Base-by-base conservation (phyloP, 441 rosid species). In the Dalechampia spathulata region DNA sequence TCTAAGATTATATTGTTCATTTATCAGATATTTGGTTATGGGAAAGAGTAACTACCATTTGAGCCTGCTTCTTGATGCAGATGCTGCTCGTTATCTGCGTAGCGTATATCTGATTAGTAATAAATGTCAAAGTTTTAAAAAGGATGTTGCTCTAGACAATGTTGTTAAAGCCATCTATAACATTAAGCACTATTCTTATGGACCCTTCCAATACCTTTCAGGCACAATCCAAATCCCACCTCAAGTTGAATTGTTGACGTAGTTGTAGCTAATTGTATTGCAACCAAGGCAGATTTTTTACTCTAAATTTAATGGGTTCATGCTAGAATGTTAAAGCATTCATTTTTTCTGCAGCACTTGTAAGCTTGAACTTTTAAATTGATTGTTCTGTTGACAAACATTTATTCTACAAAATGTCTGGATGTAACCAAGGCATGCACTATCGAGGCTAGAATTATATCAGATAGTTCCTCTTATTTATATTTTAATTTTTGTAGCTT, bases 1-100 rank as follows among this genome's bases (percentile, higher is more conserved):
- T 52, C 57, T 43, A 40, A 26, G 51, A 27, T 58, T 38, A 4
- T 46, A 5, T 39, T 34, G 26, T 17, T 27, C 40, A 42, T 47
- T 57, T 0, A 22, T 57, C 28, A 46, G 32, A 13, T n/a, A 14
- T 13, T 4, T 57, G 12, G 40, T 28, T 43, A 8, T 47, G 25
- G 20, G 14, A 21, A n/a, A n/a, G n/a, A n/a, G n/a, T n/a, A n/a
- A 9, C 3, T 34, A 30, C 9, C 52, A 42, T 17, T 49, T 28
- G 59, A 52, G 6, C 3, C 27, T 23, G 9, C 41, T 32, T n/a
- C n/a, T n/a, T n/a, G 12, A 8, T 25, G 36, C 15, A 42, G 45
- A 21, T 22, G 34, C 6, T 14, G 21, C 16, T 32, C 2, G 27
- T 20, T 45, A 1, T 44, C 3, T 27, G 5, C 9, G 5, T 19